Conservation (phyloP, 2,329 filamentous ascomycete species). For the Hymenoscyphus linearis region DNA sequence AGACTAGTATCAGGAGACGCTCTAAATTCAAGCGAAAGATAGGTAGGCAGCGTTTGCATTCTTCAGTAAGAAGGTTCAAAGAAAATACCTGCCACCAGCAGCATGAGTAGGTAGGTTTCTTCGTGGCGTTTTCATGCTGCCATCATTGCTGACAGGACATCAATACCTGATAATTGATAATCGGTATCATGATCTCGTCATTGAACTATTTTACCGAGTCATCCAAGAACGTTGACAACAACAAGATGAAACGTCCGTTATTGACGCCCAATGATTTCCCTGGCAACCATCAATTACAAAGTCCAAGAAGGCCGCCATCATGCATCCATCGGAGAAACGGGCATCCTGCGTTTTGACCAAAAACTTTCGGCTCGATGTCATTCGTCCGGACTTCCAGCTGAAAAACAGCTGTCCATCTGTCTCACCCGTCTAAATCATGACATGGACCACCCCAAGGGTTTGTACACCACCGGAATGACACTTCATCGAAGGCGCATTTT, state of each 20-base stretch:
- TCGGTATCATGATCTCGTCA: background rate
- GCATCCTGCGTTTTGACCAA: background rate
- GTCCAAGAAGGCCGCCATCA: background rate
- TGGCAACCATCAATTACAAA: background rate
- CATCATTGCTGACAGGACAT: background rate
- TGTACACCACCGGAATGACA: background rate
- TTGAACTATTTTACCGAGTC: background rate
- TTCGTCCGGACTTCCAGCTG: conserved; percentile 1
- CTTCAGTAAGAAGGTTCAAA: too few species aligned
- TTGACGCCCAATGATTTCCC: background rate
- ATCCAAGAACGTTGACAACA: background rate
- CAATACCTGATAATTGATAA: too few species aligned
- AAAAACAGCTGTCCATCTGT: background rate
- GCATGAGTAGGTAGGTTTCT: too few species aligned
- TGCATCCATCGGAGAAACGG: background rate
- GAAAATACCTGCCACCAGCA: too few species aligned
- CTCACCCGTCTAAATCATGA: background rate
- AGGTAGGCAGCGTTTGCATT: too few species aligned
- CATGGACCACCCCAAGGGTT: background rate
- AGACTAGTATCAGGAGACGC: too few species aligned
- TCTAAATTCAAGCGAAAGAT: too few species aligned
- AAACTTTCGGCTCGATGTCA: background rate
- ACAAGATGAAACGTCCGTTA: background rate
- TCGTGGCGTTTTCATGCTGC: background rate
- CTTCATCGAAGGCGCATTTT: background rate